Base-by-base conservation (phyloP, 345 rosid species). In the Euphorbia peplus region DNA sequence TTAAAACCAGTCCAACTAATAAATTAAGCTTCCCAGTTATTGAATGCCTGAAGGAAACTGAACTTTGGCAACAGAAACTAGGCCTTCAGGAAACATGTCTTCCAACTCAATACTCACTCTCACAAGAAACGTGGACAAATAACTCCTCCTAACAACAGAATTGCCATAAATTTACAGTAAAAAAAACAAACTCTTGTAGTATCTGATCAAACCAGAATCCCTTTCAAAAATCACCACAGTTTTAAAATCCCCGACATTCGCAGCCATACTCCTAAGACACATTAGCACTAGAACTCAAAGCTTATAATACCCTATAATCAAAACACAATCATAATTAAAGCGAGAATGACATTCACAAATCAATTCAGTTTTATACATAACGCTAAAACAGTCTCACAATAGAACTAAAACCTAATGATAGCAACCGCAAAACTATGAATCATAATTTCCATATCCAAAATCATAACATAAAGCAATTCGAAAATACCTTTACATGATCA, bases 401-500 rank as follows among this genome's bases (percentile, higher is more conserved):
- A 25, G 18, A 28, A 30, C 37, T 32, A 12, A 58, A 58, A 30
- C 2, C 22, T 30, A 29, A 29, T 29, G 24, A 7, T 30, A 30
- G n/a, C n/a, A n/a, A n/a, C n/a, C n/a, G n/a, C n/a, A n/a, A n/a
- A n/a, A n/a, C n/a, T n/a, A n/a, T n/a, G n/a, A n/a, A n/a, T n/a
- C 12, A 16, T 19, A 5, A 30, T 5, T 3, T 15, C 16, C 1
- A 18, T 0, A 58, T n/a, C n/a, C n/a, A n/a, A n/a, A 48, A 50
- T 22, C 12, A 28, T 4, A 39, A 25, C 51, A 65, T n/a, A 16
- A 13, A 28, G n/a, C 32, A 62, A 68, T 37, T 32, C 12, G 30
- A 35, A 50, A 30, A n/a, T 75, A 87, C 91, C 91, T 78, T 46
- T 21, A 54, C 50, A 64, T 67, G 81, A 42, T 73, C 75, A 48